These are phyloP conservation scores for Penicillium sp. DNA, from an alignment of 2,329 filamentous ascomycete genomes.

Conservation along the genomic window DNA sequence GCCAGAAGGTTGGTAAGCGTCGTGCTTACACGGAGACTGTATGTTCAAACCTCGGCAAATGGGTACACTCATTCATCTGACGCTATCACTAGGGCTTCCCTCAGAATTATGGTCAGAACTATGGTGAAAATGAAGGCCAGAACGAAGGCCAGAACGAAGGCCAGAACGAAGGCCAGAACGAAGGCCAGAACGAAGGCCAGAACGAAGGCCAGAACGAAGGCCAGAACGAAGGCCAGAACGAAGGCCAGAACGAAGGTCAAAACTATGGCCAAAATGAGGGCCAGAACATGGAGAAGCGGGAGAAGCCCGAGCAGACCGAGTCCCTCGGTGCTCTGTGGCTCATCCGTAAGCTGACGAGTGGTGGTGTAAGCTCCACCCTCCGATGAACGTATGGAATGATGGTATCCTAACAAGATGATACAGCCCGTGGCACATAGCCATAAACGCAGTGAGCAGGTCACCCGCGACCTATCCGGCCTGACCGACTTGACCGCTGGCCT, in stretches of 20 bases:
- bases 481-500: neutral
- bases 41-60: neutral
- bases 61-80: neutral
- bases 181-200: constrained; percentile 2
- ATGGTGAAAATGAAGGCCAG: constrained; percentile 5
- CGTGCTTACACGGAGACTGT: neutral
- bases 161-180: constrained; percentile 8
- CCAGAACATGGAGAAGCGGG: constrained; percentile 2
- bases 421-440: constrained; percentile 10
- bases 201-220: neutral
- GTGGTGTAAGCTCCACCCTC: constrained; percentile 5
- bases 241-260: constrained; percentile 4
- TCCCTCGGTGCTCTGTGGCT: neutral
- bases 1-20: neutral
- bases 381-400: too few relatives aligned
- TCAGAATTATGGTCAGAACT: constrained; percentile 10
- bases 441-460: constrained; percentile 1
- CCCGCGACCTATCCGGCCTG: neutral
- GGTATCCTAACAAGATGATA: neutral
- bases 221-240: constrained; percentile 4
- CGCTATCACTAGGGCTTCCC: neutral
- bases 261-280: neutral
- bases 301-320: neutral
- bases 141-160: constrained; percentile 5
- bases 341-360: constrained; percentile 11